These are phyloP conservation scores for Agarophyton chilense DNA, from an alignment of 23 red algal genomes.

Conservation along the genomic window DNA sequence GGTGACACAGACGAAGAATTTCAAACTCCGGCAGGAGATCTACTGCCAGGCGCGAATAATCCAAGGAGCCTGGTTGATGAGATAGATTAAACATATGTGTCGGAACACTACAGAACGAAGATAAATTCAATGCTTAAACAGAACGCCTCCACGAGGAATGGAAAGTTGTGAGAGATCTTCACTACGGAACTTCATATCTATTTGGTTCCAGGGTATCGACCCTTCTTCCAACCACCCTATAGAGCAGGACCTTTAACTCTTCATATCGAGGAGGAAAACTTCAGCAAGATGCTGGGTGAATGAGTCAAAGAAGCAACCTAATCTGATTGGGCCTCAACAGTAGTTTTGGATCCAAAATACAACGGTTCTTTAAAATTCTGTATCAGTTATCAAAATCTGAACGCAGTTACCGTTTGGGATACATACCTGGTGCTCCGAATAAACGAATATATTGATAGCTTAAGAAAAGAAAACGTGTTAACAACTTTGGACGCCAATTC, in stretches of 20 bases:
- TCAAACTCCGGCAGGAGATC: too few relatives aligned
- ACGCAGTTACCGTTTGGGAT: not conserved
- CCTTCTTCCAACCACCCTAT: not conserved
- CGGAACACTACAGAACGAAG: too few relatives aligned
- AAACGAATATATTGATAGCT: not conserved
- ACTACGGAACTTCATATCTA: too few relatives aligned
- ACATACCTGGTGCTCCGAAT: not conserved
- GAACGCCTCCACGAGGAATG: too few relatives aligned
- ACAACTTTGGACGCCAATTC: slow-evolving; percentile 6
- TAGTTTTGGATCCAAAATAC: not conserved
- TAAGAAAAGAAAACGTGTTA: not conserved
- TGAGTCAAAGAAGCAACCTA: not conserved
- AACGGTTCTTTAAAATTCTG: not conserved
- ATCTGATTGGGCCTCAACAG: not conserved
- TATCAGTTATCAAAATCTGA: not conserved
- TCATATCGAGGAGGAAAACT: not conserved
- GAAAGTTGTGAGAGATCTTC: too few relatives aligned
- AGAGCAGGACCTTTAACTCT: not conserved
- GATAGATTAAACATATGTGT: too few relatives aligned
- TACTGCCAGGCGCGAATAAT: too few relatives aligned
- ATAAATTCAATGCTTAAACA: too few relatives aligned
- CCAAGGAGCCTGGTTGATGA: too few relatives aligned
- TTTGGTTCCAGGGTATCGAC: too few relatives aligned
- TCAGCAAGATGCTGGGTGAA: not conserved
- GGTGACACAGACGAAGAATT: too few relatives aligned